Evolutionary conservation across 352 stramenopile genomes (phyloP).

Genomic region (Pythium aphanidermatum): DNA sequence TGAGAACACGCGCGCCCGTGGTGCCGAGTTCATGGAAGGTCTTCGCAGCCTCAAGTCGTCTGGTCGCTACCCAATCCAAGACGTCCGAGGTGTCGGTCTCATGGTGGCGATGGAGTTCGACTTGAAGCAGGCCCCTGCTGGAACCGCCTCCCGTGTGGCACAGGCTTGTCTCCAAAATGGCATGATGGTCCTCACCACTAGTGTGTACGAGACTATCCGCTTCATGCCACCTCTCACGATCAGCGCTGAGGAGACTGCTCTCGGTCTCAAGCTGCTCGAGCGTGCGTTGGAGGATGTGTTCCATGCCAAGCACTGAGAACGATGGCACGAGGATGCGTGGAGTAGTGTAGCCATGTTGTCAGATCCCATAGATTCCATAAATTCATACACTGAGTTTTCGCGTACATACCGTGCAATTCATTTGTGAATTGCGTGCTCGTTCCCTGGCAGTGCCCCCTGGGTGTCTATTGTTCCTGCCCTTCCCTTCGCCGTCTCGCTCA

Average conservation of each 20-base stretch:
- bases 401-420: too few relatives aligned
- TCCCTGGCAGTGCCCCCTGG: not conserved
- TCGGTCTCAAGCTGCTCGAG: constrained; percentile 34
- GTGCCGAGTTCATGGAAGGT: constrained; percentile 51
- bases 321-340: too few relatives aligned
- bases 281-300: constrained; percentile 40
- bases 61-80: constrained; percentile 71
- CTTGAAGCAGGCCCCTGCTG: constrained; percentile 32
- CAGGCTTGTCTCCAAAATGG: constrained; percentile 79
- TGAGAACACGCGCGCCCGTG: constrained; percentile 70
- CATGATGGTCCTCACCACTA: constrained; percentile 90
- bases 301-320: constrained; percentile 17
- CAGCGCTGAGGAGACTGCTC: constrained; percentile 54
- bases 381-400: too few relatives aligned
- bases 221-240: constrained; percentile 92
- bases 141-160: constrained; percentile 68
- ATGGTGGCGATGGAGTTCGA: constrained; percentile 93
- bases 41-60: constrained; percentile 73
- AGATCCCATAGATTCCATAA: not conserved
- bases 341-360: not conserved
- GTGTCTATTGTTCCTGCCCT: not conserved
- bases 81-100: constrained; percentile 89
- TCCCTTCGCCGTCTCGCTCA: not conserved
- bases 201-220: constrained; percentile 88
- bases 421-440: not conserved